Base-by-base conservation (phyloP, 257 asterid genomes). In the Leptodermis oblonga region DNA sequence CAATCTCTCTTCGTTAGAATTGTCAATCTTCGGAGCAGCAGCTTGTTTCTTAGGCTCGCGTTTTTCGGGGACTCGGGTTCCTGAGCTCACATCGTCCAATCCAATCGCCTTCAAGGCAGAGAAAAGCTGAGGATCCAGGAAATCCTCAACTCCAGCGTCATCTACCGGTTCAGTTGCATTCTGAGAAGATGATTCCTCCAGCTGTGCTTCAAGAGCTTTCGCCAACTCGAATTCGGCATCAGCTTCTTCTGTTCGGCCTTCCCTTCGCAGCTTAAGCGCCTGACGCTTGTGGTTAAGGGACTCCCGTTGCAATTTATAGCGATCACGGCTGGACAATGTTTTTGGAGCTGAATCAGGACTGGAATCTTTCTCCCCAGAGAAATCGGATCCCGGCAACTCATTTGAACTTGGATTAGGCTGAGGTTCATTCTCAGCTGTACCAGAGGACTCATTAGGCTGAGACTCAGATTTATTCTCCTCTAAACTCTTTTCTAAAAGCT, bases 71-170 rank as follows among this genome's bases (percentile, higher is more conserved):
- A 28, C 75, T 51, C 62, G 82, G 37, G 83, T 41, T 76, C 65
- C 77, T 30, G 78, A 3, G 46, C 31, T 67, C 56, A 52, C 70
- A 20, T 80, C 86, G 46, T 77, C 86, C 62, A 92, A 67, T 33
- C 98, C 98, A 43, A 92, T 81, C 39, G 92, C 87, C 58, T 82
- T 91, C 83, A 92, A 79, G 56, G 96, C 96, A 28, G 95, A 90
- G 78, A 89, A 46, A 71, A 92, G 95, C 71, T 86, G 94, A 81
- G 95, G 98, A 77, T 92, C 98, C 9, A 92, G 98, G 68, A 87
- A 89, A 84, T 89, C 94, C 82, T 87, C 96, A 23, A 89, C 78
- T 53, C 67, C 73, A 52, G 79, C 90, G 70, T 74, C 89, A 46
- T 78, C 89, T 33, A 58, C 78, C 14, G 79, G 70, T 75, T 73